phyloP scores from a whole-genome alignment of 1,284 basidiomycete species.

The Ganoderma lingzhi region DNA sequence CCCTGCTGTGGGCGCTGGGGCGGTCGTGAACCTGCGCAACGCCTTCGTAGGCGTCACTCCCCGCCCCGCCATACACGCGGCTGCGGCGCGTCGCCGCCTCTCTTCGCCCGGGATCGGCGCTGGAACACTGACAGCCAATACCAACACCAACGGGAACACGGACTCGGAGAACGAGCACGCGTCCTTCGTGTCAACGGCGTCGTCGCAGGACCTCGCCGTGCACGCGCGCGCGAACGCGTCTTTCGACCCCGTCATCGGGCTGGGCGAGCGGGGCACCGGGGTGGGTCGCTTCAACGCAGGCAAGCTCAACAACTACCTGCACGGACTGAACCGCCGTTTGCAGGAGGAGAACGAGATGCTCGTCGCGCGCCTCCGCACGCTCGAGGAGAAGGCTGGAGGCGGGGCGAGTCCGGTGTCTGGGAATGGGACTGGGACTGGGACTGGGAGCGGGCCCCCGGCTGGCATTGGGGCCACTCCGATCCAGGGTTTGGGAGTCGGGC shows the following conservation, averaged over 20 bases:
- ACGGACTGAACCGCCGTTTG: slow-evolving; percentile 79
- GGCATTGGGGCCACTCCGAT: slow-evolving; percentile 19
- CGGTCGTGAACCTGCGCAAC: slow-evolving; percentile 46
- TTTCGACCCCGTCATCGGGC: slow-evolving; percentile 80
- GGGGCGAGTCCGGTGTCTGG: slow-evolving; percentile 19
- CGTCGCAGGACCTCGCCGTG: slow-evolving; percentile 85
- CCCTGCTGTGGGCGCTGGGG: slow-evolving; percentile 28
- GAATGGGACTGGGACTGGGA: not conserved
- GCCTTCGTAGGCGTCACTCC: slow-evolving; percentile 73
- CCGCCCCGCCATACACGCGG: slow-evolving; percentile 44
- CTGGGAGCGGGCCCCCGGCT: not conserved
- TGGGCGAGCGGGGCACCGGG: slow-evolving; percentile 65
- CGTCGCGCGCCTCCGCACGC: slow-evolving; percentile 53
- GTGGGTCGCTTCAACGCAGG: slow-evolving; percentile 78
- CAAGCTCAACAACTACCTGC: slow-evolving; percentile 84
- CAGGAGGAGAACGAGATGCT: slow-evolving; percentile 84
- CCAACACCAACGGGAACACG: slow-evolving; percentile 8
- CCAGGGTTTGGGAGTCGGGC: slow-evolving; percentile 3
- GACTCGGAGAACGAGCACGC: slow-evolving; percentile 52
- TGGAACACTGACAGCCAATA: not conserved
- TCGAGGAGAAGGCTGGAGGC: slow-evolving; percentile 44
- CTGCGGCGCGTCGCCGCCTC: slow-evolving; percentile 41
- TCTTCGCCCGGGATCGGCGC: slow-evolving; percentile 57
- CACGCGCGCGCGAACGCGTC: slow-evolving; percentile 85
- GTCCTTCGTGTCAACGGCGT: slow-evolving; percentile 80